Base-by-base conservation (phyloP, 1,284 basidiomycete genomes). In the Anthracocystis walkeri region DNA sequence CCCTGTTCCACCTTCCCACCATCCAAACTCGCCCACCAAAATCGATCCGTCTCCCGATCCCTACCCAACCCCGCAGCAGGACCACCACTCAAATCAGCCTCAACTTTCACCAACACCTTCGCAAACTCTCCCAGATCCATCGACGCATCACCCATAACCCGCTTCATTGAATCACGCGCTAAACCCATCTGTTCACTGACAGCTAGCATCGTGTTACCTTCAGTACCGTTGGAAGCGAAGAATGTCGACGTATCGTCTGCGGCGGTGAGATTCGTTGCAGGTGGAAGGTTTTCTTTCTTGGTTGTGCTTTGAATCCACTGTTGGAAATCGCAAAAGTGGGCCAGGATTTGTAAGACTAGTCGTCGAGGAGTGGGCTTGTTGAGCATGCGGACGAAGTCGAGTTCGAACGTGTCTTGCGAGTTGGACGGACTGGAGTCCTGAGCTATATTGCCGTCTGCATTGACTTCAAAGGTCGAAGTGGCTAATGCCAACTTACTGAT, bases 131-230 rank as follows among this genome's bases (percentile, higher is more conserved):
- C 55, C 16, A 77, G 48, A 21, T 66, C 69, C 20, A 77, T 51
- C 4, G 58, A 50, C 0, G 55, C 57, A 25, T 58, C 58, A 18
- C 59, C 65, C 7, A 42, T 25, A 4, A 77, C 50, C 20, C 57
- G 48, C 5, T 45, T 25, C 29, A 73, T 18, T 11, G 75, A 54
- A 42, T 73, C 75, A 1, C 75, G 35, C 11, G 75, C 75, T 33
- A 77, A 57, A 21, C 59, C 59, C 62, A 73, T 65, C 57, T 77
- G 75, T 29, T 77, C 75, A 29, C 65, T 69, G 27, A 77, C 63
- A 3, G 75, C 75, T 25, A 73, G 44, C 60, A 64, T 46, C 11
- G 50, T 29, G 12, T 31, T 21, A 2, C 20, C 29, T 2, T 44
- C 42, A 8, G 31, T 18, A 10, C 12, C 31, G 29, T 11, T 49